Percentiles rank a stretch among this genome's conserved stretches.
phyloP scores from a whole-genome alignment of 208 protist genomes.

The Vickermania spadyakhi region DNA sequence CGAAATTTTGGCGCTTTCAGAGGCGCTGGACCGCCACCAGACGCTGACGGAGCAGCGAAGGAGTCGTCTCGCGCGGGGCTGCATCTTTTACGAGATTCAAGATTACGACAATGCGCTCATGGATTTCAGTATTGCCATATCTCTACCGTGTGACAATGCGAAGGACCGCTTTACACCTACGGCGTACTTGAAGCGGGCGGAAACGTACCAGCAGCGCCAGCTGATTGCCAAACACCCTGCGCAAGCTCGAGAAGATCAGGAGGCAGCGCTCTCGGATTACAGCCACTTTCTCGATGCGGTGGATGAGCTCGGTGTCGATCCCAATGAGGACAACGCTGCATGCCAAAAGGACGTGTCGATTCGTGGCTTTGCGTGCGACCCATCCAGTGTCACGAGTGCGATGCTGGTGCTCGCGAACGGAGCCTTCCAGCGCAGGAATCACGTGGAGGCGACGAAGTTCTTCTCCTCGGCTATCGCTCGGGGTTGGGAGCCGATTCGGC shows the following conservation, averaged over 20 bases:
- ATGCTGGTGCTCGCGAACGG: slow-evolving; percentile 75
- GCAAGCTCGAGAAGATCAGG: slow-evolving; percentile 31
- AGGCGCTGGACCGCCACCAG: slow-evolving; percentile 66
- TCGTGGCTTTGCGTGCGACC: slow-evolving; percentile 19
- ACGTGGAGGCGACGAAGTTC: slow-evolving; percentile 39
- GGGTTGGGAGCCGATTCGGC: slow-evolving; percentile 50
- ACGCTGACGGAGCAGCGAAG: slow-evolving; percentile 26
- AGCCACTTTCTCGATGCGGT: slow-evolving; percentile 28
- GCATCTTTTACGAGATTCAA: slow-evolving; percentile 40
- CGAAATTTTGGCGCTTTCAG: slow-evolving; percentile 53
- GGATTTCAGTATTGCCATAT: slow-evolving; percentile 68
- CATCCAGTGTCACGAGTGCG: slow-evolving; percentile 49
- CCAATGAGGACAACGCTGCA: background rate
- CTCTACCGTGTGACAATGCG: slow-evolving; percentile 20
- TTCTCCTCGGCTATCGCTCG: slow-evolving; percentile 63
- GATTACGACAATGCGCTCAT: slow-evolving; percentile 63
- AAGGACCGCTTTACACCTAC: slow-evolving; percentile 48
- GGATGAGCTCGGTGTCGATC: background rate
- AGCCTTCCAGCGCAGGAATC: slow-evolving; percentile 46
- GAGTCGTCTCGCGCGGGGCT: slow-evolving; percentile 69
- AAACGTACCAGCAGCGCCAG: slow-evolving; percentile 40
- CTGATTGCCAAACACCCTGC: slow-evolving; percentile 1
- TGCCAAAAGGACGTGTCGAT: background rate
- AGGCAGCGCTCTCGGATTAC: slow-evolving; percentile 46
- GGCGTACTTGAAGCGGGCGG: slow-evolving; percentile 66